Base-by-base conservation (phyloP, 2,329 filamentous ascomycete genomes). In the Trichoderma harzianum region DNA sequence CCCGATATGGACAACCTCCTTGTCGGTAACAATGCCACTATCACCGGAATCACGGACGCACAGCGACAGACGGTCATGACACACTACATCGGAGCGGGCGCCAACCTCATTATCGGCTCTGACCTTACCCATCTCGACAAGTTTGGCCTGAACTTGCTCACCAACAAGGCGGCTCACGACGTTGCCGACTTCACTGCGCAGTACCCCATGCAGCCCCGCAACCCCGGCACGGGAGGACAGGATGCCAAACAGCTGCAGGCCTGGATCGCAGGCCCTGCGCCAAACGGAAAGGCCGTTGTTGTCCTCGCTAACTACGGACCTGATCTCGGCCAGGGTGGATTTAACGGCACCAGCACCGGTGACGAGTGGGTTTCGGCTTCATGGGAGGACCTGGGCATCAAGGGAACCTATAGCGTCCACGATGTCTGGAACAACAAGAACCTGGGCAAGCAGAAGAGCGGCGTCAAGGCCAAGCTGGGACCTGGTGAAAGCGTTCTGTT, bases 281-380 rank as follows among this genome's bases (percentile, higher is more conserved):
- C 61, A 26, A 53, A 24, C 32, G 72, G 72, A 43, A 62, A 70
- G 51, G 73, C 73, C n/a, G 67, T 71, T 32, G 74, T 74, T 5
- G 68, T 75, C 21, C 71, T 75, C 26, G 73, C 74, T 43, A 75
- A 75, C 70, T 75, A 75, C 63, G 74, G 74, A 11, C 73, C 72
- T 6, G 74, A 74, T 43, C 66, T 71, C 43, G 74, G 73, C 47
- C 69, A 75, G 51, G 73, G 74, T 32, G 73, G 74, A 32, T 75
- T 74, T 21, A 66, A 70, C 10, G 61, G 69, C 51, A 62, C 26
- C 39, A 62, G 21, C 62, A n/a, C 34, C 3, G 69, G 66, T 10
- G 62, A 57, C 18, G 70, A 74, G 55, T 72, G 30, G 36, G 71
- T 75, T 12, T 70, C 69, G 14, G 73, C 69, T 36, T 71, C 74